These are phyloP conservation scores for Lasiodiplodia theobromae DNA, from an alignment of 2,329 filamentous ascomycete genomes.

Conservation along the genomic window DNA sequence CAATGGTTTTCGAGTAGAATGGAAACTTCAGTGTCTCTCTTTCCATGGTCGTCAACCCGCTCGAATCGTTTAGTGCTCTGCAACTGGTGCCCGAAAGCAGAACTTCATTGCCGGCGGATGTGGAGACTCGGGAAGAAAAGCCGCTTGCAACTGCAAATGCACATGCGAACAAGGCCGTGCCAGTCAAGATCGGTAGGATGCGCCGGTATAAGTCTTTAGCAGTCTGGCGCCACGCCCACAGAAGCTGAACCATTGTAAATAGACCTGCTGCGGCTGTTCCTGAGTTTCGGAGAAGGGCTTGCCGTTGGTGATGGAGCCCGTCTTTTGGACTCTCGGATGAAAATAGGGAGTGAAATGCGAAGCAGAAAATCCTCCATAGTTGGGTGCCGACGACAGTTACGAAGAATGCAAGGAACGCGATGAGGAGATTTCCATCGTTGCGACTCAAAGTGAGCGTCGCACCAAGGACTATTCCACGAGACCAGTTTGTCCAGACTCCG, in stretches of 20 bases:
- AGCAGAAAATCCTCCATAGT: conserved; percentile 42
- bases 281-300: conserved; percentile 44
- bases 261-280: conserved; percentile 34
- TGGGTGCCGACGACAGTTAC: conserved; percentile 34
- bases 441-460: conserved; percentile 35
- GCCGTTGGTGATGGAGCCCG: conserved; percentile 42
- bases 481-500: conserved; percentile 36
- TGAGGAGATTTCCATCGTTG: conserved; percentile 33
- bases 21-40: background rate
- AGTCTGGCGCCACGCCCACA: conserved; percentile 33
- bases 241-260: conserved; percentile 13
- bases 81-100: conserved; percentile 41
- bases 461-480: conserved; percentile 30
- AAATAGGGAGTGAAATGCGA: conserved; percentile 37
- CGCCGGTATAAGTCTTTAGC: background rate
- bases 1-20: conserved; percentile 22
- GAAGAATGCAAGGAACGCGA: conserved; percentile 37
- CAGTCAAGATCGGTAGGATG: conserved; percentile 35
- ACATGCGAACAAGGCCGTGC: conserved; percentile 35
- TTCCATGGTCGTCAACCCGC: too few species aligned
- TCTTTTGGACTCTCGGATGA: conserved; percentile 36
- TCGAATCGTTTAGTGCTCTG: too few species aligned
- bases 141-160: conserved; percentile 40
- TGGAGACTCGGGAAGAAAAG: conserved; percentile 44
- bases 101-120: conserved; percentile 41